A percentile compares a stretch with the other conserved stretches of the same genome.
phyloP scores from a whole-genome alignment of 2,329 filamentous ascomycete species.

The Chaetomium globosum region DNA sequence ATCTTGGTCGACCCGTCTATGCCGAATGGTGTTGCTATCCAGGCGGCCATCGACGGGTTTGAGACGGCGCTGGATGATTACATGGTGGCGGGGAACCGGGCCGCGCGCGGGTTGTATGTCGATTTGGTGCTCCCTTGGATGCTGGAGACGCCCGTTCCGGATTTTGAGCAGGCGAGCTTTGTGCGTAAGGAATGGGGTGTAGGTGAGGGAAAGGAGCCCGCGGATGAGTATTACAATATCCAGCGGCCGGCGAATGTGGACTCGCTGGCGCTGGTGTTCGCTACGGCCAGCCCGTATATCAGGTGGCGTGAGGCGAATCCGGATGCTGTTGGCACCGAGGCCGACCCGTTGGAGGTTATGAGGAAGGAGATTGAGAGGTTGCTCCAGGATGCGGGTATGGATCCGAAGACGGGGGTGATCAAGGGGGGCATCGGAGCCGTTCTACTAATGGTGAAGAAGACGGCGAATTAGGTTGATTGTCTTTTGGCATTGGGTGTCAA shows the following conservation, averaged over 20 bases:
- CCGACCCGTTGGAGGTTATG: constrained; percentile 12
- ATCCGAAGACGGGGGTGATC: not conserved
- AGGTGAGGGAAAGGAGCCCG: not conserved
- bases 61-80: not conserved
- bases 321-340: not conserved
- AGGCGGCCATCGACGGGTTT: constrained; percentile 5
- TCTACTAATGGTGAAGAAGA: constrained; percentile 14
- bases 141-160: not conserved
- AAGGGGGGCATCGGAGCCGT: constrained; percentile 1
- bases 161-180: constrained; percentile 1
- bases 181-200: not conserved
- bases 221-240: not conserved
- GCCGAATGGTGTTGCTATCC: not conserved
- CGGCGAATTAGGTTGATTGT: too few relatives aligned
- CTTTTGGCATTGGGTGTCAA: too few relatives aligned
- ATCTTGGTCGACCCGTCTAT: constrained; percentile 4
- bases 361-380: not conserved
- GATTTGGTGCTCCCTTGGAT: constrained; percentile 12
- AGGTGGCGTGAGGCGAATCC: constrained; percentile 10
- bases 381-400: not conserved
- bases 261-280: not conserved
- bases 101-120: not conserved
- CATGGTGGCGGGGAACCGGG: constrained; percentile 1
- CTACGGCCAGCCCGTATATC: constrained; percentile 1
- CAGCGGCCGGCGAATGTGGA: not conserved